Evolutionary conservation across 1,139 yeast genomes (phyloP).

Genomic region (Blastobotrys malaysiensis): DNA sequence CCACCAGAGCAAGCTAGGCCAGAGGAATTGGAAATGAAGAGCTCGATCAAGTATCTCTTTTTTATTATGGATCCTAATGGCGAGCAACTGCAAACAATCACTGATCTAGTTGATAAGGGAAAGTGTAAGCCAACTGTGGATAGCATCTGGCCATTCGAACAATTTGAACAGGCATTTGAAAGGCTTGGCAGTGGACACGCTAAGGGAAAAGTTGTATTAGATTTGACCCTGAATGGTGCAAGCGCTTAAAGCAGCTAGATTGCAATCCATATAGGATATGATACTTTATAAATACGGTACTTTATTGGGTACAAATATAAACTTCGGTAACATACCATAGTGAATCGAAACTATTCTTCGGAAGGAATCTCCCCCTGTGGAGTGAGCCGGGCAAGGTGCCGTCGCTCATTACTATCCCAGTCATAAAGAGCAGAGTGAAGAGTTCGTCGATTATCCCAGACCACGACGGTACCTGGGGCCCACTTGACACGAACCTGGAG

Average conservation of each 20-base stretch:
- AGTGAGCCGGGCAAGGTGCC: slow-evolving; percentile 6
- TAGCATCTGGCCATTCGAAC: background rate
- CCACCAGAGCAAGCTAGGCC: background rate
- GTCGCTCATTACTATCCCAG: slow-evolving; percentile 6
- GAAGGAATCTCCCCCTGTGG: slow-evolving; percentile 5
- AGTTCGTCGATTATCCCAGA: slow-evolving; percentile 67
- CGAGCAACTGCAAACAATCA: background rate
- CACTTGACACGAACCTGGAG: slow-evolving; percentile 53
- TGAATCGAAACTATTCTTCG: background rate
- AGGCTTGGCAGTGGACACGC: background rate
- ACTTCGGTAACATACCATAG: background rate
- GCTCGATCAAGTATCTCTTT: background rate
- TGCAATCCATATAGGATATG: no score
- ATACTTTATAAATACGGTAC: no score
- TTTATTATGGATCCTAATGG: background rate
- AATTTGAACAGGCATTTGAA: background rate
- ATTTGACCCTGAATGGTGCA: background rate
- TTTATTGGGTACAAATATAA: no score
- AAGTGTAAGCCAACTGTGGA: background rate
- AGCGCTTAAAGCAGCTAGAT: no score
- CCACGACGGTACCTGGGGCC: slow-evolving; percentile 53
- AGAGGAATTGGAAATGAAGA: background rate
- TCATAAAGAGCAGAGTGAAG: slow-evolving; percentile 36
- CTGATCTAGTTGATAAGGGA: background rate
- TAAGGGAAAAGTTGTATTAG: background rate